Conservation (phyloP, 352 stramenopile genomes). For the Phytophthora brassicae region DNA sequence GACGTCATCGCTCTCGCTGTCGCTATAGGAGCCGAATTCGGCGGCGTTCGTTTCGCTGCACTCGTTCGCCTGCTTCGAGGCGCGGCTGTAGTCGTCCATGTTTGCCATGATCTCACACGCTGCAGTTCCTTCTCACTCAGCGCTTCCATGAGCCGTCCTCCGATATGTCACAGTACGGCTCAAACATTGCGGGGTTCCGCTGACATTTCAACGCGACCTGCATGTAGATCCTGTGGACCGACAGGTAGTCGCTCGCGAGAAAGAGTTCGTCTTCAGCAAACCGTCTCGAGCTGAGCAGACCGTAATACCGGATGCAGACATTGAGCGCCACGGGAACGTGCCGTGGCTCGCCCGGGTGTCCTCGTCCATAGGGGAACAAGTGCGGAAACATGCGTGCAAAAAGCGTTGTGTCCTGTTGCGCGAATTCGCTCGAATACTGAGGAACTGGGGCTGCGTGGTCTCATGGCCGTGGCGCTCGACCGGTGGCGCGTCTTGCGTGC, state of each 20-base stretch:
- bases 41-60: too few relatives aligned
- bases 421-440: background rate
- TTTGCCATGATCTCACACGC: constrained; percentile 9
- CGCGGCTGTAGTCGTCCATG: constrained; percentile 12
- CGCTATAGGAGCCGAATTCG: too few relatives aligned
- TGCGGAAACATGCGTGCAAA: background rate
- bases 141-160: too few relatives aligned
- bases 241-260: too few relatives aligned
- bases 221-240: too few relatives aligned
- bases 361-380: background rate
- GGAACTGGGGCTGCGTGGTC: too few relatives aligned
- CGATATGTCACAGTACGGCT: too few relatives aligned
- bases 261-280: background rate
- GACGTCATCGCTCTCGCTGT: too few relatives aligned
- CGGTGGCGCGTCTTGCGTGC: background rate
- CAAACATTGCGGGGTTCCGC: too few relatives aligned
- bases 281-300: background rate
- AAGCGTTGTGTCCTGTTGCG: background rate
- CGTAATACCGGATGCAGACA: background rate
- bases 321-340: background rate
- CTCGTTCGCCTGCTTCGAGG: background rate
- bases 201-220: too few relatives aligned
- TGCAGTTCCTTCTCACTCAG: too few relatives aligned
- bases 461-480: background rate
- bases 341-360: background rate